Evolutionary conservation across 345 rosid species (phyloP), one percentile per base, ranked within the genome.

Genomic region (Nasturtium officinale): DNA sequence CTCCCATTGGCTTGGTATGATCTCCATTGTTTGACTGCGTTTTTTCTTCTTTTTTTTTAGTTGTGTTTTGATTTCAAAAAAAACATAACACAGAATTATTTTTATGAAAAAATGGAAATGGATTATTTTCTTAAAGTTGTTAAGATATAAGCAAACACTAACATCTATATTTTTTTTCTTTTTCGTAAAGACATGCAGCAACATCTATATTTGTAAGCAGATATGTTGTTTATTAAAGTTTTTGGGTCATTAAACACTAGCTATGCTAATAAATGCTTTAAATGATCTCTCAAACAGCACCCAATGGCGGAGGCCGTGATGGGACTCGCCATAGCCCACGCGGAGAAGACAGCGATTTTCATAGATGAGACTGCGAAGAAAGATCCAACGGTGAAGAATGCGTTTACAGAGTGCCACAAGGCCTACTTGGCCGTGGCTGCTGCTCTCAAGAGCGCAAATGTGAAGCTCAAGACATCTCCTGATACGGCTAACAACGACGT

Each of bases 281-380:
- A 35, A 5, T 40, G 2, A 40, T 28, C 2, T 17, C 17, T 69
- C 0, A 1, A 18, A 62, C 13, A 77, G 80, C 21, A 11, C n/a
- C 77, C 80, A 50, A 2, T 77, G 67, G 72, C 73, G 9, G 80
- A 71, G n/a, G 80, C 72, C 16, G 80, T 71, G 56, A 40, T 77
- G 0, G 32, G 23, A 5, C 55, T 77, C 0, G 76, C 55, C 1
- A 0, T 42, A 42, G 12, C 76, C 23, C 80, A 77, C 16, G 80
- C 80, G 5, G 80, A 77, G 67, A 77, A 77, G 50, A 57, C 67
- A 15, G 53, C 67, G 2, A 40, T 10, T 16, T 71, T 77, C 76
- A 38, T 65, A 18, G 80, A 38, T 9, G 77, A 65, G 68, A 23
- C 12, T 13, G 76, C 72, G 1, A 71, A 71, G 55, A 58, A 65